phyloP scores from a whole-genome alignment of 495 filamentous ascomycete genomes.

The Penicillium macrosclerotiorum region DNA sequence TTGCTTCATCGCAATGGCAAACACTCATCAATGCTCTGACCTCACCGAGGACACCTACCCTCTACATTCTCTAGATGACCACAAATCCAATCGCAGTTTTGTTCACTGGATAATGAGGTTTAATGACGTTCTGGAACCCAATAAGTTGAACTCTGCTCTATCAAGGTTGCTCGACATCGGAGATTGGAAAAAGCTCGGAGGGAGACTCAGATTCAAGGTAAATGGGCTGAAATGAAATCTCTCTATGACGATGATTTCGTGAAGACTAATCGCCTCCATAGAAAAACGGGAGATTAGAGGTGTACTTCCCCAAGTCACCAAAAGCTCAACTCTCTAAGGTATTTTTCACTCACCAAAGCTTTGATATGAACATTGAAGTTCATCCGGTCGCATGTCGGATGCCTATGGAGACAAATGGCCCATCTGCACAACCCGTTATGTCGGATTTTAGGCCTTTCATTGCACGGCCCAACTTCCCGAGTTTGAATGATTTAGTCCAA shows the following conservation, averaged over 20 bases:
- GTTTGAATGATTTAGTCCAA: conserved; percentile 10
- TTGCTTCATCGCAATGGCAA: not conserved
- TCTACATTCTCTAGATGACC: conserved; percentile 16
- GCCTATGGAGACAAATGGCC: conserved; percentile 16
- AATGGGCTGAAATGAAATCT: not conserved
- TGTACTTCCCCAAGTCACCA: conserved; percentile 35
- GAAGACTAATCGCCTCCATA: too few species aligned
- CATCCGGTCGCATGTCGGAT: conserved; percentile 33
- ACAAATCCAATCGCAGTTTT: conserved; percentile 8
- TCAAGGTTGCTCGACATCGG: conserved; percentile 34
- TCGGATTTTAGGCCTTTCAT: conserved; percentile 10
- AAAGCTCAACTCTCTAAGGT: conserved; percentile 25
- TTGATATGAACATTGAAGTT: conserved; percentile 23
- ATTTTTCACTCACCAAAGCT: conserved; percentile 29
- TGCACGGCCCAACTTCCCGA: conserved; percentile 11
- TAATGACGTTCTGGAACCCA: conserved; percentile 47
- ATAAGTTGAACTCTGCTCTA: conserved; percentile 39
- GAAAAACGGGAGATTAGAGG: conserved; percentile 27
- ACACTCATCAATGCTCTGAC: not conserved
- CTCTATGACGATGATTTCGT: not conserved
- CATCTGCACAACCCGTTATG: conserved; percentile 7
- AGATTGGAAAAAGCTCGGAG: conserved; percentile 48
- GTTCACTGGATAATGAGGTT: conserved; percentile 34
- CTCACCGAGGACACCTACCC: conserved; percentile 12
- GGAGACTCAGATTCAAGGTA: conserved; percentile 39